A percentile compares a stretch with the other conserved stretches of the same genome.
Evolutionary conservation across 108 stramenopile genomes (phyloP).

Genomic region (Skeletonema grethae): DNA sequence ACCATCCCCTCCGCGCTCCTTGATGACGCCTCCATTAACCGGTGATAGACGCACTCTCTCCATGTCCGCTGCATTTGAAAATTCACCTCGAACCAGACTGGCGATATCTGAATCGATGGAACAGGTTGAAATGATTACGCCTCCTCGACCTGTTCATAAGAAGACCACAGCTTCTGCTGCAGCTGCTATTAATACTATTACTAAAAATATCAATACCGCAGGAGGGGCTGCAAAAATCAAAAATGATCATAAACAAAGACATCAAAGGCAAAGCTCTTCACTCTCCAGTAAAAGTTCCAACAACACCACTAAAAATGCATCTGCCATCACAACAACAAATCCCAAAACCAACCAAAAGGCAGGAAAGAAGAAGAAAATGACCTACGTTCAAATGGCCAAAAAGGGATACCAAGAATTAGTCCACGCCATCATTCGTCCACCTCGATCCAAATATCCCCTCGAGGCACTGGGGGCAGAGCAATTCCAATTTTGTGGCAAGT

Average conservation of each 20-base stretch:
- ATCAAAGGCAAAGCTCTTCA: not conserved
- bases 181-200: not conserved
- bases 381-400: slow-evolving; percentile 67
- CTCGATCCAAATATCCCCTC: slow-evolving; percentile 80
- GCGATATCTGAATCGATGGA: not conserved
- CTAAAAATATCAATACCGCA: too few species aligned
- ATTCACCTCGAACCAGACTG: not conserved
- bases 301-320: too few species aligned
- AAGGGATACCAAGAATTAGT: slow-evolving; percentile 93
- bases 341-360: not conserved
- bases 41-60: not conserved
- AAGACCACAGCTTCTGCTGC: not conserved
- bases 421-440: slow-evolving; percentile 98
- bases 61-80: not conserved
- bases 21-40: not conserved
- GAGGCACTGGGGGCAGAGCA: slow-evolving; percentile 63
- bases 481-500: slow-evolving; percentile 56
- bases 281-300: not conserved
- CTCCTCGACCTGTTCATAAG: not conserved
- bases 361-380: slow-evolving; percentile 1
- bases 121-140: not conserved
- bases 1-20: not conserved
- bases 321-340: not conserved
- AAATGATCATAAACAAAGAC: not conserved
- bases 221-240: not conserved